Percentiles rank a stretch among this genome's conserved stretches.
These are phyloP conservation scores for Peronospora tabacina DNA, from an alignment of 352 stramenopile genomes.

Conservation along the genomic window DNA sequence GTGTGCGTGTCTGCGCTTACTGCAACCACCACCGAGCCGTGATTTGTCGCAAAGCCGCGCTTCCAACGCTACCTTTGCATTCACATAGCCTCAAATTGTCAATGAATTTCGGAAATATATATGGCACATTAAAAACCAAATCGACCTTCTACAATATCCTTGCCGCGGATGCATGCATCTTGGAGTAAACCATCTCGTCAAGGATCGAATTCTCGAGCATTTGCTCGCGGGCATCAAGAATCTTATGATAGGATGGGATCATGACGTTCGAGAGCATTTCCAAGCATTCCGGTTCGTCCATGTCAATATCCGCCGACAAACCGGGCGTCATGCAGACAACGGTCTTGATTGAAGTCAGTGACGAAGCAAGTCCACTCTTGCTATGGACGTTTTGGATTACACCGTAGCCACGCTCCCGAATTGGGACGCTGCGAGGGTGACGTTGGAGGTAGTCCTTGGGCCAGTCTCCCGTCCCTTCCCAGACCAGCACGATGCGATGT, in stretches of 20 bases:
- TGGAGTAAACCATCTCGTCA: slow-evolving; percentile 29
- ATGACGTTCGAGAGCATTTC: slow-evolving; percentile 27
- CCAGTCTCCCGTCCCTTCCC: slow-evolving; percentile 34
- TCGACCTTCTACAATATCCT: slow-evolving; percentile 21
- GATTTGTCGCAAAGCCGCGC: no score
- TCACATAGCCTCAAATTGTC: not conserved
- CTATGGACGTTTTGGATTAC: slow-evolving; percentile 18
- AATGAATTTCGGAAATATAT: slow-evolving; percentile 13
- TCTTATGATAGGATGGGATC: slow-evolving; percentile 32
- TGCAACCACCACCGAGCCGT: no score
- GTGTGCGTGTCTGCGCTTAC: no score
- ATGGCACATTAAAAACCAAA: slow-evolving; percentile 26
- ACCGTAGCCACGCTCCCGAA: slow-evolving; percentile 32
- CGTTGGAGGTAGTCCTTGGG: slow-evolving; percentile 16
- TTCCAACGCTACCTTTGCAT: no score
- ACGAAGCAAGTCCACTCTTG: slow-evolving; percentile 5
- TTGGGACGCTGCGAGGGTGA: slow-evolving; percentile 25
- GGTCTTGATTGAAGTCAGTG: slow-evolving; percentile 24
- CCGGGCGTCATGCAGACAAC: slow-evolving; percentile 31
- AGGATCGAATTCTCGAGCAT: slow-evolving; percentile 34
- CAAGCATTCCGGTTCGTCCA: slow-evolving; percentile 26
- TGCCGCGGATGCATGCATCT: slow-evolving; percentile 10
- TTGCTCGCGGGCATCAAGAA: slow-evolving; percentile 33
- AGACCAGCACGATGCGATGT: slow-evolving; percentile 25
- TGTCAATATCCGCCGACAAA: slow-evolving; percentile 23